Base-by-base conservation (phyloP, 306 rosid species). In the Cicer chorassanicum region DNA sequence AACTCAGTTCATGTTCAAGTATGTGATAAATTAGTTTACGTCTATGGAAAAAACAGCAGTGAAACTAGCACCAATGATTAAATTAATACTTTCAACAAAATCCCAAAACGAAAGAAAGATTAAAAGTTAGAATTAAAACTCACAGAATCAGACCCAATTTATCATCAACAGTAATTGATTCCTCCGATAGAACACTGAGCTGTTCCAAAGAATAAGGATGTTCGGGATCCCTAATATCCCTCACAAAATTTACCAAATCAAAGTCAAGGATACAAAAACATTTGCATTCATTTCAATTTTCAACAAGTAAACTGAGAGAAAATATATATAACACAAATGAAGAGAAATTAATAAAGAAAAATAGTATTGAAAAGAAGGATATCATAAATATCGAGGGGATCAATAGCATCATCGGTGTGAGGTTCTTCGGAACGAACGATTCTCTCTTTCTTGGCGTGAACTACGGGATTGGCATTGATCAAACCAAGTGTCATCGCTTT, bases 181-280 rank as follows among this genome's bases (percentile, higher is more conserved):
- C 97, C 80, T 94, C 96, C 0, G 98, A 94, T 13, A 94, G 93
- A 34, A 94, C 98, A 53, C 96, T 92, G 70, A 94, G 94, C 88
- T 94, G 98, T 77, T 91, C 98, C 59, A 94, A 74, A n/a, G 98
- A 94, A 76, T 94, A 94, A 7, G 98, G 98, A 78, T 94, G 98
- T 64, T 94, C 98, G 24, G 98, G 98, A 94, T 94, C 98, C 91
- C 98, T 90, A 14, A 94, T 94, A 82, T 94, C 96, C 85, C 97
- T 88, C 89, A 91, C 97, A 75, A 88, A 91, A 92, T 94, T 77
- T 94, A 69, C 48, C 62, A 64, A 89, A 72, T 71, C 70, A 44
- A 78, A 84, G 97, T 94, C 84, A 94, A 90, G 89, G 93, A 87
- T 38, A 54, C 14, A 15, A 57, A 34, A 55, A 56, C 0, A 14